phyloP scores from a whole-genome alignment of 257 asterid species.

The Penstemon eatonii region DNA sequence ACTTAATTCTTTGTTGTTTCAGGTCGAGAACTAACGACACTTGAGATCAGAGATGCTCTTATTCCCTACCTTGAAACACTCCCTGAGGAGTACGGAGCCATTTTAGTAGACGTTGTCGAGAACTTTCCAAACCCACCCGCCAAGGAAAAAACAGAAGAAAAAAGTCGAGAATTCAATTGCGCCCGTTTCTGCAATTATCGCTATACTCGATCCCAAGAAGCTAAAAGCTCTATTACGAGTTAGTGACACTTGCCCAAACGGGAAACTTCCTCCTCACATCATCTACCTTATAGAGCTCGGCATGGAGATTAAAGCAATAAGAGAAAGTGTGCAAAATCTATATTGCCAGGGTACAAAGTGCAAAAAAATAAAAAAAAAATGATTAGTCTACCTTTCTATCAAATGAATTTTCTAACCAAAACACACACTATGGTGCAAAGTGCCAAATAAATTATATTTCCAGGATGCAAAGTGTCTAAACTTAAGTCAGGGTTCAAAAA shows the following conservation, averaged over 20 bases:
- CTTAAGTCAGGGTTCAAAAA: no score
- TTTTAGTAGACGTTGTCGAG: slow-evolving; percentile 69
- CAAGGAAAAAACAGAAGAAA: slow-evolving; percentile 50
- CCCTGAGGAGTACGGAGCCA: slow-evolving; percentile 64
- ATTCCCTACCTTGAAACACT: slow-evolving; percentile 77
- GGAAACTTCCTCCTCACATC: slow-evolving; percentile 76
- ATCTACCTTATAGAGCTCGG: slow-evolving; percentile 83
- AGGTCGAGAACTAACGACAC: slow-evolving; percentile 95
- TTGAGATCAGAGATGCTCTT: slow-evolving; percentile 90
- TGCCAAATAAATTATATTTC: no score
- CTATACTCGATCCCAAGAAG: slow-evolving; percentile 52
- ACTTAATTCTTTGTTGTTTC: slow-evolving; percentile 26
- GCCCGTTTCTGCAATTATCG: slow-evolving; percentile 44
- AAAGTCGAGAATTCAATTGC: slow-evolving; percentile 37
- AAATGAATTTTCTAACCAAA: no score
- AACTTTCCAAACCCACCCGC: slow-evolving; percentile 71
- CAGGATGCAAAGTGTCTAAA: no score
- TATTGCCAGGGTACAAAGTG: no score
- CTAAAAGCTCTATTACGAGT: slow-evolving; percentile 81
- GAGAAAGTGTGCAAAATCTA: slow-evolving; percentile 26
- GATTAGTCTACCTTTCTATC: no score
- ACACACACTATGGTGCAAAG: no score
- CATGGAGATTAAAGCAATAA: slow-evolving; percentile 72
- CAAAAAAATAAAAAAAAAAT: no score
- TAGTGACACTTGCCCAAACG: slow-evolving; percentile 53